phyloP scores from a whole-genome alignment of 2,329 filamentous ascomycete genomes.

The Claviceps pusilla region DNA sequence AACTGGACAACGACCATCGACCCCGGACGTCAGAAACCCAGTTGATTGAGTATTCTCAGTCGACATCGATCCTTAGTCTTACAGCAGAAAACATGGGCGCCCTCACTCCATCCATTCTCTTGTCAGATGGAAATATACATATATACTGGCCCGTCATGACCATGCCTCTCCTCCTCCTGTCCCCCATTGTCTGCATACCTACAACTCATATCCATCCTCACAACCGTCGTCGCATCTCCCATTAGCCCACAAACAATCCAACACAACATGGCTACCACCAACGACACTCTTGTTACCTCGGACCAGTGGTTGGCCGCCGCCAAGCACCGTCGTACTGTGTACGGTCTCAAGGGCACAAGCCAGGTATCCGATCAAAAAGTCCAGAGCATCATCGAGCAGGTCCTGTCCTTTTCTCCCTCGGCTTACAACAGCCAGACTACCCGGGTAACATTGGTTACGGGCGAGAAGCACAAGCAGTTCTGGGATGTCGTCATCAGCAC shows the following conservation, averaged over 20 bases:
- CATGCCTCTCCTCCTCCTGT: neutral
- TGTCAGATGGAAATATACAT: too few relatives aligned
- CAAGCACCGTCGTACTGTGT: conserved; percentile 54
- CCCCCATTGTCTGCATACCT: neutral
- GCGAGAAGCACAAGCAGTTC: conserved; percentile 71
- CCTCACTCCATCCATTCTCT: too few relatives aligned
- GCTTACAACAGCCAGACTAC: conserved; percentile 84
- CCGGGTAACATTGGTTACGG: conserved; percentile 62
- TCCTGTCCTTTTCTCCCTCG: conserved; percentile 55
- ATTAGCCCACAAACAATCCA: too few relatives aligned
- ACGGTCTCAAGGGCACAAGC: conserved; percentile 50
- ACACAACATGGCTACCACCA: neutral
- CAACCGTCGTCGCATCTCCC: neutral
- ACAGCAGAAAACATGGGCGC: too few relatives aligned
- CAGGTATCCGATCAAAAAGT: conserved; percentile 37
- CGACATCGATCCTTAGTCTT: too few relatives aligned
- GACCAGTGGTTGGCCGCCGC: conserved; percentile 23
- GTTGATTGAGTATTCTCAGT: too few relatives aligned
- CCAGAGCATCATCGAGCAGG: conserved; percentile 47
- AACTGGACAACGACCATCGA: too few relatives aligned
- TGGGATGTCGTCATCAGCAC: conserved; percentile 57
- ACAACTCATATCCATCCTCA: too few relatives aligned
- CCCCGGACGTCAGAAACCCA: too few relatives aligned
- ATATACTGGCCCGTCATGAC: too few relatives aligned
- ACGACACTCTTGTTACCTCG: neutral